Conservation (phyloP, 352 stramenopile species). For the Globisporangium acanthophoron region DNA sequence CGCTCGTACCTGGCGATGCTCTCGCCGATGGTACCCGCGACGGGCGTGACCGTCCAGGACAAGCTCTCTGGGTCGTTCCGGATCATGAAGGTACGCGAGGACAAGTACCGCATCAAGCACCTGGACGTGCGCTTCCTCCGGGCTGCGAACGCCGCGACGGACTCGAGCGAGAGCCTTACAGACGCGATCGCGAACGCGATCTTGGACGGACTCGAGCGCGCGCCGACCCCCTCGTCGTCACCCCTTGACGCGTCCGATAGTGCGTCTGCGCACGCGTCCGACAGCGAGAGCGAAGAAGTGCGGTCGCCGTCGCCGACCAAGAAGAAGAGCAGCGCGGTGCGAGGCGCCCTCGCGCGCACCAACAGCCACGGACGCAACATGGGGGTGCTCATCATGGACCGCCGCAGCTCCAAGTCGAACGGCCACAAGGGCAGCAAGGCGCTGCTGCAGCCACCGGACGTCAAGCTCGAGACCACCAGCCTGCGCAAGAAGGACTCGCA, state of each 20-base stretch:
- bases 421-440: slow-evolving; percentile 14
- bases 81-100: slow-evolving; percentile 49
- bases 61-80: slow-evolving; percentile 65
- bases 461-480: slow-evolving; percentile 12
- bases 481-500: slow-evolving; percentile 38
- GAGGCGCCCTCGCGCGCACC: slow-evolving; percentile 22
- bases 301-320: slow-evolving; percentile 37
- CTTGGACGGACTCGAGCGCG: slow-evolving; percentile 14
- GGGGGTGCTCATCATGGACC: slow-evolving; percentile 21
- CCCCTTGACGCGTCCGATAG: slow-evolving; percentile 11
- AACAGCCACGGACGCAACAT: slow-evolving; percentile 34
- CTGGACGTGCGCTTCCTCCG: slow-evolving; percentile 46
- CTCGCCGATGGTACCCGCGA: slow-evolving; percentile 34
- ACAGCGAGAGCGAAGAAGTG: slow-evolving; percentile 28
- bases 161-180: slow-evolving; percentile 20
- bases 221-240: slow-evolving; percentile 9
- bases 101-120: slow-evolving; percentile 60
- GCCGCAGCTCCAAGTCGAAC: slow-evolving; percentile 42
- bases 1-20: slow-evolving; percentile 46
- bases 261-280: slow-evolving; percentile 17
- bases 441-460: slow-evolving; percentile 1
- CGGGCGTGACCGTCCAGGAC: slow-evolving; percentile 54
- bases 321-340: slow-evolving; percentile 45
- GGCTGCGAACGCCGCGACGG: slow-evolving; percentile 10
- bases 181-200: slow-evolving; percentile 44